Evolutionary conservation across 2,329 filamentous ascomycete genomes (phyloP).

Genomic region (Thielaviopsis musarum): DNA sequence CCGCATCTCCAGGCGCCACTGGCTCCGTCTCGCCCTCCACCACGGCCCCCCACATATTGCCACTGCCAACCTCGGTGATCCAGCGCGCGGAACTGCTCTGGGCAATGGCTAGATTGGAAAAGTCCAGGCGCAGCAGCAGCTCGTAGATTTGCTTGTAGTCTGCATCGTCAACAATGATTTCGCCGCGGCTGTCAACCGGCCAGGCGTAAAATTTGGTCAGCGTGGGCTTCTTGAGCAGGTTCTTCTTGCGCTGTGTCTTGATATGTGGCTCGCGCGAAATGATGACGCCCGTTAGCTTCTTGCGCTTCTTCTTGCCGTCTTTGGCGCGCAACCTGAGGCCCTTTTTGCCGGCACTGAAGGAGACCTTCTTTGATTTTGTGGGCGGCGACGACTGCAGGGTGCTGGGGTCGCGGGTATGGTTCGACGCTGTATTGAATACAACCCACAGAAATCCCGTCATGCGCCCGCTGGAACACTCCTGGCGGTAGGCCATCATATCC

Average conservation of each 20-base stretch:
- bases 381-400: conserved; percentile 3
- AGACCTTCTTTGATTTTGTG: neutral
- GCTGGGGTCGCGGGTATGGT: conserved; percentile 9
- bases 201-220: conserved; percentile 48
- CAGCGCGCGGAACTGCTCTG: conserved; percentile 50
- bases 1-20: conserved; percentile 7
- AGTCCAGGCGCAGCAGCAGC: conserved; percentile 56
- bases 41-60: conserved; percentile 6
- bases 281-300: conserved; percentile 41
- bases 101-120: conserved; percentile 47
- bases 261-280: conserved; percentile 45
- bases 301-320: conserved; percentile 24
- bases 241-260: conserved; percentile 38
- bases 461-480: conserved; percentile 85
- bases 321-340: conserved; percentile 13
- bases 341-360: neutral
- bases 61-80: conserved; percentile 44
- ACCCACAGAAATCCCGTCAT: conserved; percentile 93
- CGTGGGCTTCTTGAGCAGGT: conserved; percentile 31
- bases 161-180: conserved; percentile 43
- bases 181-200: conserved; percentile 44
- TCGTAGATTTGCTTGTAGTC: conserved; percentile 53
- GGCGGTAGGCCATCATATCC: conserved; percentile 95
- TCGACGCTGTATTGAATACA: conserved; percentile 46
- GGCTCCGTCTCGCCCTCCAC: conserved; percentile 4